Evolutionary conservation across 1,284 basidiomycete genomes (phyloP), one percentile per base, ranked within the genome.

Genomic region (Pseudozyma sp.): DNA sequence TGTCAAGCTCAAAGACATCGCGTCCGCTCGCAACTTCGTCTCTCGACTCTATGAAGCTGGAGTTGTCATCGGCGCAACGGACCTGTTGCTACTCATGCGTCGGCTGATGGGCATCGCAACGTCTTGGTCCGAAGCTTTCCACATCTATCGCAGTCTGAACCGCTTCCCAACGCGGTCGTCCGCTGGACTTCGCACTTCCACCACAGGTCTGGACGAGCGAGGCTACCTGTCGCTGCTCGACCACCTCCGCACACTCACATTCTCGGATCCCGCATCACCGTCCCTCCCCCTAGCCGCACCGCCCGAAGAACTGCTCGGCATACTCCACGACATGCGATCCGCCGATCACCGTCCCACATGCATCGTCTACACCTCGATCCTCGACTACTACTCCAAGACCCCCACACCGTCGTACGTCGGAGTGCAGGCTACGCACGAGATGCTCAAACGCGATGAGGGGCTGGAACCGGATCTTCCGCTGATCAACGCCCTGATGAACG

Each of bases 401-500:
- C 33, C 57, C 5, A 42, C 47, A 5, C 67, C 71, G 11, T 62
- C 59, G 17, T 68, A 68, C 35, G 49, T 77, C 4, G 75, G 72
- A 53, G 60, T 92, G 44, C 88, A 89, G n/a, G 88, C 90, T 30
- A 87, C 91, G 17, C 94, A 97, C 82, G 89, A 92, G 66, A 87
- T 91, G 55, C 87, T 97, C 75, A 90, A 90, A 48, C 87, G 94
- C 44, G 94, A 97, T 79, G 87, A 90, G 9, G 87, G 88, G 17
- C 86, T 96, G 66, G 88, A 89, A 19, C 92, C 93, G 3, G 91
- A 94, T 78, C 87, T 90, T 11, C 85, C 87, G 1, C 87, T 94
- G n/a, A 90, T 92, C 87, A 96, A 94, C 80, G 89, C 92, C 74
- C 87, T 97, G 62, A 94, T 97, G 92, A 90, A 93, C 82, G 91